Base-by-base conservation (phyloP, 2,329 filamentous ascomycete species). In the Fusarium algeriense region DNA sequence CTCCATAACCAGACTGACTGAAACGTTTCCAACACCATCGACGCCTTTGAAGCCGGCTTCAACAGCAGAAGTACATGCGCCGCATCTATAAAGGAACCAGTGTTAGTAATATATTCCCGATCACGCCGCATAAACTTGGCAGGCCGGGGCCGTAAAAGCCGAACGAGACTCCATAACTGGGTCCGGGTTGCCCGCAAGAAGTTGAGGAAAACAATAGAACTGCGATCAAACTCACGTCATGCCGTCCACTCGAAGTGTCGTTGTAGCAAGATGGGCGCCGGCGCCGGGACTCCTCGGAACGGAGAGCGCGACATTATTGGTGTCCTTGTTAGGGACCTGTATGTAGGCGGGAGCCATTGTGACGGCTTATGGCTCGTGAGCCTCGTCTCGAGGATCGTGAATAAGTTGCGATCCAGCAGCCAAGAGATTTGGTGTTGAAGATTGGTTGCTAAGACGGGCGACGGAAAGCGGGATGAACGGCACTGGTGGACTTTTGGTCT, bases 41-140 rank as follows among this genome's bases (percentile, higher is more conserved):
- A 97, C 88, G 73, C 88, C 89, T 77, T 93, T 92, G 83, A 99
- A 97, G 73, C 93, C 96, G 65, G 92, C 89, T 86, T 98, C 95
- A 75, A 99, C 92, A n/a, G 96, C 92, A 46, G 95, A 97, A 32
- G 95, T 98, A 80, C 96, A 99, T 75, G 95, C 92, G 78, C 95
- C 95, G 83, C 96, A 99, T 71, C 88, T 90, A 86, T 88, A 85
- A 87, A 40, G 34, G 44, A 28, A 28, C 43, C 34, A 54, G 40
- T 14, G 75, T 84, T 69, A 84, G 80, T 67, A 37, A 75, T 68
- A 73, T 67, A 71, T 59, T 38, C 49, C 30, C 20, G 26, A 41
- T 41, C 38, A 61, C 43, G 52, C 35, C 60, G 44, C 53, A 32
- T 46, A 40, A 26, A 40, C 44, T 60, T 48, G 45, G 56, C 32